Evolutionary conservation across 805 yeast genomes (phyloP), one percentile per base, ranked within the genome.

Genomic region (Candida stauntonica): DNA sequence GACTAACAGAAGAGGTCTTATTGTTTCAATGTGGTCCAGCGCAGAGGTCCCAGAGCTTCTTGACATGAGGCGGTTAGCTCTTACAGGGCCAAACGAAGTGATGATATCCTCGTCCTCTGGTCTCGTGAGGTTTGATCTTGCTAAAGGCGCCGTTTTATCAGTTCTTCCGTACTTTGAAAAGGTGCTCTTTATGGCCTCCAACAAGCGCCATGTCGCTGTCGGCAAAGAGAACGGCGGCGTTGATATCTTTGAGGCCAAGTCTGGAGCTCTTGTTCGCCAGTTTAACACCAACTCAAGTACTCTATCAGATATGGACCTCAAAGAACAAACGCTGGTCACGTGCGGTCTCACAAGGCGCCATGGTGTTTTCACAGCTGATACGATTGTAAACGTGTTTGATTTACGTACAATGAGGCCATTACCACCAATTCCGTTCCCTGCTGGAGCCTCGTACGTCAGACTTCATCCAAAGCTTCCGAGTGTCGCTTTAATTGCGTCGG

Each of bases 401-500:
- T 58, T 86, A 21, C 72, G 94, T 45, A 73, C 78, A 41, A 67
- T 85, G 75, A 72, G 75, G 36, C 72, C 88, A 2, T 61, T 81
- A 39, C 68, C 94, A 0, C 96, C 97, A 3, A 69, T 91, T 7
- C 77, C 96, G 4, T 87, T 88, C 53, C 88, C 93, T 1, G 81
- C 88, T 0, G 97, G 97, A 11, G 96, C 98, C 1, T 72, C 84
- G 8, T 84, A 74, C 55, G 93, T 83, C 1, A 72, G 84, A 34
- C 69, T 91, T 45, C 97, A 91, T 62, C 97, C 98, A 6, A 82
- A 84, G 44, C 57, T 88, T 35, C 84, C 96, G 5, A 83, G 85
- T 27, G 78, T 83, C 26, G 75, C 87, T 31, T 58, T 87, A 5
- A 78, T 86, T 7, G 82, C 86, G 0, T 83, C 96, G 0, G 70